phyloP scores from a whole-genome alignment of 148 eudicot genomes.

The Heliosperma pusillum region DNA sequence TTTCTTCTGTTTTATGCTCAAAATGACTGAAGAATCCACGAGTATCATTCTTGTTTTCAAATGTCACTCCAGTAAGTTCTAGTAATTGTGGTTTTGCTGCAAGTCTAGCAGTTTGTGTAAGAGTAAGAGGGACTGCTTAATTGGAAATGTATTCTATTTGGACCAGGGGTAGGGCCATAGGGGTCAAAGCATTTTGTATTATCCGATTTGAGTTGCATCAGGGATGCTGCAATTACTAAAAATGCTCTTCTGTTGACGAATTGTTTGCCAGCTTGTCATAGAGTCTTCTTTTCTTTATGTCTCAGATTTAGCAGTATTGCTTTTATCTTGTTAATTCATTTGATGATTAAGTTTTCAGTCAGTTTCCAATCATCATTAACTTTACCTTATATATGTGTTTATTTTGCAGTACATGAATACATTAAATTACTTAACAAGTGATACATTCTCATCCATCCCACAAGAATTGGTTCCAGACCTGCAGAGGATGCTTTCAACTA shows the following conservation, averaged over 20 bases:
- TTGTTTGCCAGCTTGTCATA: not conserved
- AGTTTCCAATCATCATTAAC: slow-evolving; percentile 12
- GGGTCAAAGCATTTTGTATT: not conserved
- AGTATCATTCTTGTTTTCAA: not conserved
- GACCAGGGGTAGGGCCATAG: too few species aligned
- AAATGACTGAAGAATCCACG: not conserved
- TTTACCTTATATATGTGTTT: slow-evolving; percentile 10
- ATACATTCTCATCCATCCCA: slow-evolving; percentile 79
- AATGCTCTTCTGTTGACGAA: slow-evolving; percentile 1
- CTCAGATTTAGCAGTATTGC: not conserved
- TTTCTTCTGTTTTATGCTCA: not conserved
- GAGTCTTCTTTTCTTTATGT: not conserved
- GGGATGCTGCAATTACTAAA: not conserved
- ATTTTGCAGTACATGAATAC: slow-evolving; percentile 87
- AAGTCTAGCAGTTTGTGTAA: slow-evolving; percentile 4
- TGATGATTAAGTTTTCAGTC: not conserved
- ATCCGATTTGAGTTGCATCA: slow-evolving; percentile 1
- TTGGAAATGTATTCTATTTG: not conserved
- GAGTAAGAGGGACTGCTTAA: not conserved
- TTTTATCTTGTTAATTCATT: not conserved
- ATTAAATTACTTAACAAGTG: slow-evolving; percentile 78
- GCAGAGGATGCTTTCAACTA: slow-evolving; percentile 77
- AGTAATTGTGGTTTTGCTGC: not conserved
- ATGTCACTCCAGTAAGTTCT: not conserved
- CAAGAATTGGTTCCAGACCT: slow-evolving; percentile 78